phyloP scores from a whole-genome alignment of 805 yeast species.

The Metschnikowia cerradonensis region DNA sequence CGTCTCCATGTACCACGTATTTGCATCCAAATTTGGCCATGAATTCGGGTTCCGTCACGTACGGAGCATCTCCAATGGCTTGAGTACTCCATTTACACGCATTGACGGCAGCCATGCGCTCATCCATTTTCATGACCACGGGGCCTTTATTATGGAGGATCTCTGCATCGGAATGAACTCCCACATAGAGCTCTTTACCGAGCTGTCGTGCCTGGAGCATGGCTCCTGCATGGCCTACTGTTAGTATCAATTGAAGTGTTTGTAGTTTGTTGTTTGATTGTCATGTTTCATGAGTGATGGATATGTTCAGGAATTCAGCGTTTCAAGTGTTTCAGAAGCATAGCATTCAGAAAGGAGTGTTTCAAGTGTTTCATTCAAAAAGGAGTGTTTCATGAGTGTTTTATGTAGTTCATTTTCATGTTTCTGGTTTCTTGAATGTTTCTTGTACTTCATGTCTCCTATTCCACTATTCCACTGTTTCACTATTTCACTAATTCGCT shows the following conservation, averaged over 20 bases:
- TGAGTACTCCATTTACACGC: conserved; percentile 87
- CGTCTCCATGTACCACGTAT: conserved; percentile 98
- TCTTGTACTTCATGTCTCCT: too few species aligned
- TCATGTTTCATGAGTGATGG: too few species aligned
- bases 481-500: too few species aligned
- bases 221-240: conserved; percentile 83
- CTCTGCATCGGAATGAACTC: conserved; percentile 90
- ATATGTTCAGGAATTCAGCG: too few species aligned
- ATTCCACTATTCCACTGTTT: too few species aligned
- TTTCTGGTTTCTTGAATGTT: too few species aligned
- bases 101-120: conserved; percentile 77
- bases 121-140: conserved; percentile 82
- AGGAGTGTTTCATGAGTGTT: too few species aligned
- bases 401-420: too few species aligned
- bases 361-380: too few species aligned
- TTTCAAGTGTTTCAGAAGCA: too few species aligned
- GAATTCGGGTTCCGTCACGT: conserved; percentile 81
- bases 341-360: too few species aligned
- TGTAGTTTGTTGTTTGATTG: too few species aligned
- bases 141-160: conserved; percentile 84
- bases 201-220: conserved; percentile 86
- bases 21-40: conserved; percentile 72
- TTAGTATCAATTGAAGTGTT: conserved; percentile 9
- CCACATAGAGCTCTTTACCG: conserved; percentile 74
- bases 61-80: conserved; percentile 78